Percentiles rank a stretch among this genome's conserved stretches.
phyloP scores from a whole-genome alignment of 805 yeast species.

The Cyberlindnera euphorbiae region DNA sequence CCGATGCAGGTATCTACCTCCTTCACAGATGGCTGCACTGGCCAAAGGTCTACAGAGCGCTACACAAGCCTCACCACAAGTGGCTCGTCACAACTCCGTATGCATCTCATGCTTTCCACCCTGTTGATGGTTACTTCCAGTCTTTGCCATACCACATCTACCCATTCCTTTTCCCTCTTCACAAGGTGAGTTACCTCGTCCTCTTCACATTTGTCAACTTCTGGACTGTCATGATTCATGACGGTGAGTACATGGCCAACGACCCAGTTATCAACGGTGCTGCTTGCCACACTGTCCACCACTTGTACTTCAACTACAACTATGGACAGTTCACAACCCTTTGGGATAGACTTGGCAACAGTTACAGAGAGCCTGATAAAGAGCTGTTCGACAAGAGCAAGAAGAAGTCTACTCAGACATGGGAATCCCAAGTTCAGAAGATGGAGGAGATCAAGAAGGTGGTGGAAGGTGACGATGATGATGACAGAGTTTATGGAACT shows the following conservation, averaged over 20 bases:
- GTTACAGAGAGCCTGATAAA: slow-evolving; percentile 89
- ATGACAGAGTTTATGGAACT: slow-evolving; percentile 67
- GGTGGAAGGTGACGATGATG: slow-evolving; percentile 75
- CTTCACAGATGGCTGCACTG: slow-evolving; percentile 93
- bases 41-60: slow-evolving; percentile 77
- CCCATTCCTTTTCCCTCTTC: slow-evolving; percentile 90
- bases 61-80: slow-evolving; percentile 98
- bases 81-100: slow-evolving; percentile 99
- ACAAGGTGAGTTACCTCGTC: slow-evolving; percentile 75
- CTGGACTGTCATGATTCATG: slow-evolving; percentile 99
- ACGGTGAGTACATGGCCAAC: slow-evolving; percentile 90
- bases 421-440: slow-evolving; percentile 65
- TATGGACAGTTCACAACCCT: slow-evolving; percentile 97
- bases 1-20: slow-evolving; percentile 88
- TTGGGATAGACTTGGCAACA: slow-evolving; percentile 95
- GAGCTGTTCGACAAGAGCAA: slow-evolving; percentile 66
- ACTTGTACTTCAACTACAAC: slow-evolving; percentile 93
- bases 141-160: slow-evolving; percentile 89
- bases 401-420: slow-evolving; percentile 53
- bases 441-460: slow-evolving; percentile 75
- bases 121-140: slow-evolving; percentile 93
- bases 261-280: slow-evolving; percentile 96
- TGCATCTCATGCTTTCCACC: slow-evolving; percentile 98
- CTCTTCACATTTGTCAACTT: slow-evolving; percentile 89
- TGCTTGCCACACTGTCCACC: slow-evolving; percentile 97